These are phyloP conservation scores for Coleophoma eucalyptorum DNA, from an alignment of 2,329 filamentous ascomycete species.

Conservation along the genomic window DNA sequence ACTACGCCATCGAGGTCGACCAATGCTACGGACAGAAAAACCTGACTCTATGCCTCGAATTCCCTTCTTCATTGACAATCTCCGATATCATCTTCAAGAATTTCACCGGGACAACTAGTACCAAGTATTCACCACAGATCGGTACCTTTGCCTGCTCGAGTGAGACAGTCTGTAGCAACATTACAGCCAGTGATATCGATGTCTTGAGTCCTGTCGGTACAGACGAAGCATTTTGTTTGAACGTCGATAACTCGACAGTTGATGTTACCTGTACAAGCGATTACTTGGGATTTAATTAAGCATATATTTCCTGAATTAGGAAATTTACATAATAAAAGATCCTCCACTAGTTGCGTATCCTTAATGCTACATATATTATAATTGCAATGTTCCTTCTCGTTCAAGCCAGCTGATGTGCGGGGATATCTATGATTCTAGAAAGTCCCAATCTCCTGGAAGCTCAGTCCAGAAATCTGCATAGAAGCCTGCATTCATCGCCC, in stretches of 20 bases:
- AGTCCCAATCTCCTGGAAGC: background rate
- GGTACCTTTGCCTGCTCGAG: conserved; percentile 45
- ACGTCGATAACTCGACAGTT: conserved; percentile 32
- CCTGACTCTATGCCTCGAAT: conserved; percentile 55
- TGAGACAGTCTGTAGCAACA: conserved; percentile 42
- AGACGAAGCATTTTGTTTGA: conserved; percentile 38
- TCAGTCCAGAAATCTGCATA: background rate
- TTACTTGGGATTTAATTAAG: conserved; percentile 22
- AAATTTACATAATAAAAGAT: too few relatives aligned
- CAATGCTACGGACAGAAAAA: conserved; percentile 64
- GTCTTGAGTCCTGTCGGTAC: conserved; percentile 43
- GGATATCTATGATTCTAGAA: too few relatives aligned
- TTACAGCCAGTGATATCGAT: conserved; percentile 40
- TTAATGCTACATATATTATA: too few relatives aligned
- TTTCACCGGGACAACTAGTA: conserved; percentile 49
- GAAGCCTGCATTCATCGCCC: too few relatives aligned
- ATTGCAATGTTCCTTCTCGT: too few relatives aligned
- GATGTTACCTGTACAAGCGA: conserved; percentile 30
- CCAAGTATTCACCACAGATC: conserved; percentile 37
- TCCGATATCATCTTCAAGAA: conserved; percentile 52
- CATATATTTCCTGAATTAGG: too few relatives aligned
- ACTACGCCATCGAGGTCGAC: conserved; percentile 61
- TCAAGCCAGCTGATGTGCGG: too few relatives aligned
- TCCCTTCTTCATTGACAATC: conserved; percentile 51
- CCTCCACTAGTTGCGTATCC: too few relatives aligned